Base-by-base conservation (phyloP, 1,284 basidiomycete genomes). In the Phenoliferia sp. region DNA sequence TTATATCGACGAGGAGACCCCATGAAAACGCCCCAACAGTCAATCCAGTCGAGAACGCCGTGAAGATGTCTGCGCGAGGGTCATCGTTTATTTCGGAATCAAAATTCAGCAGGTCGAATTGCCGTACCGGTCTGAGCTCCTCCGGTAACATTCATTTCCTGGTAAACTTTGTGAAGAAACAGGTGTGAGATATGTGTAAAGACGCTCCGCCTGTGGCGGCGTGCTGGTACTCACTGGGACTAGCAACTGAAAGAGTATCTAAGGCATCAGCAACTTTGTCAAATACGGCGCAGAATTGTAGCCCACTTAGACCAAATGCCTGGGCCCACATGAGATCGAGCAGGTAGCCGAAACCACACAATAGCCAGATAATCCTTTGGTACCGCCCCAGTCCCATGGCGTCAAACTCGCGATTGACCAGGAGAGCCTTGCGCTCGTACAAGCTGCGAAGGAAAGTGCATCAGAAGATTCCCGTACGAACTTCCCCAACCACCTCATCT, bases 371-470 rank as follows among this genome's bases (percentile, higher is more conserved):
- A 31, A 82, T 54, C 67, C 84, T 85, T 80, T 88, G 87, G 74
- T 88, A 89, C 64, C 80, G 84, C 5, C 88, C 88, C 85, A 88
- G 88, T 5, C 88, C 88, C 56, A 89, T 86, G 62, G 87, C 85
- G 75, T 87, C 85, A 16, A 56, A n/a, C 28, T 62, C 61, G 5
- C 22, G 4, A 31, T 56, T 33, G 28, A 32, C 77, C 10, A 88
- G 63, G 26, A 63, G 17, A 22, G 64, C 59, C 61, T 72, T 67
- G 32, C 61, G 59, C 61, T 67, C 68, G 16, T 65, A 60, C 17
- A 63, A 31, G 32, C 59, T 62, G n/a, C n/a, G n/a, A n/a, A n/a
- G n/a, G n/a, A n/a, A n/a, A n/a, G n/a, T n/a, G n/a, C n/a, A n/a
- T n/a, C n/a, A n/a, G n/a, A n/a, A n/a, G n/a, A n/a, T n/a, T n/a